Percentiles rank a stretch among this genome's conserved stretches.
Conservation (phyloP, 2,329 filamentous ascomycete genomes). For the Diaporthe aspalathi region DNA sequence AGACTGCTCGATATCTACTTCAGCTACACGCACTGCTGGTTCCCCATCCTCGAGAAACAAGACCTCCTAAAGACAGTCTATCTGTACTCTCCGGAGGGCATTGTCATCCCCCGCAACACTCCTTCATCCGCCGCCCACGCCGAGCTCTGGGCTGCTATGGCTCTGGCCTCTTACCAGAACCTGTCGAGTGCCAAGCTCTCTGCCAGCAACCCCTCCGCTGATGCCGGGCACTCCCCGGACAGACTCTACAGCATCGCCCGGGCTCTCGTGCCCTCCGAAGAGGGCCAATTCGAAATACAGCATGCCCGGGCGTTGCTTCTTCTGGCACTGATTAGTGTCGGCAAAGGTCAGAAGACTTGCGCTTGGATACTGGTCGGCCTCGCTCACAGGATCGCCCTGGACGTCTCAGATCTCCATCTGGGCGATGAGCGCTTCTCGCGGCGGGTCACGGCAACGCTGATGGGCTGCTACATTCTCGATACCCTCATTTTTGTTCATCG, state of each 20-base stretch:
- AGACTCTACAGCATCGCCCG: conserved; percentile 64
- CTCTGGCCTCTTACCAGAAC: conserved; percentile 68
- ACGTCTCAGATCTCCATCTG: conserved; percentile 39
- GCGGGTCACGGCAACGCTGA: conserved; percentile 48
- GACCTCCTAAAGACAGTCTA: conserved; percentile 63
- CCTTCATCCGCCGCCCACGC: conserved; percentile 58
- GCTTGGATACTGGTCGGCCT: conserved; percentile 75
- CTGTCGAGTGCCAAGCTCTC: conserved; percentile 44
- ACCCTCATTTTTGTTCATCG: conserved; percentile 65
- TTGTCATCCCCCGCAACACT: conserved; percentile 40
- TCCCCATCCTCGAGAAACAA: conserved; percentile 78
- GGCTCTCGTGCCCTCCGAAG: conserved; percentile 60
- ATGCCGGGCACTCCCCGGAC: conserved; percentile 46
- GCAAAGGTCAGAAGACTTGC: conserved; percentile 63
- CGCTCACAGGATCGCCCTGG: conserved; percentile 66
- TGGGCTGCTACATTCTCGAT: conserved; percentile 73
- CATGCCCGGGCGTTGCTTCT: conserved; percentile 69
- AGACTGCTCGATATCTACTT: conserved; percentile 78
- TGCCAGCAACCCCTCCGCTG: conserved; percentile 36
- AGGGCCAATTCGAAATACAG: conserved; percentile 60
- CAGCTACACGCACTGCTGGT: conserved; percentile 80
- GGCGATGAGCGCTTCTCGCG: conserved; percentile 35
- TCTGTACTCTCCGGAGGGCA: conserved; percentile 54
- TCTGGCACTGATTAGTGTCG: conserved; percentile 72
- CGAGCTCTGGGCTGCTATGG: conserved; percentile 70